A percentile compares a stretch with the other conserved stretches of the same genome.
Evolutionary conservation across 2,329 filamentous ascomycete species (phyloP).

Genomic region (Calonectria hawksworthii): DNA sequence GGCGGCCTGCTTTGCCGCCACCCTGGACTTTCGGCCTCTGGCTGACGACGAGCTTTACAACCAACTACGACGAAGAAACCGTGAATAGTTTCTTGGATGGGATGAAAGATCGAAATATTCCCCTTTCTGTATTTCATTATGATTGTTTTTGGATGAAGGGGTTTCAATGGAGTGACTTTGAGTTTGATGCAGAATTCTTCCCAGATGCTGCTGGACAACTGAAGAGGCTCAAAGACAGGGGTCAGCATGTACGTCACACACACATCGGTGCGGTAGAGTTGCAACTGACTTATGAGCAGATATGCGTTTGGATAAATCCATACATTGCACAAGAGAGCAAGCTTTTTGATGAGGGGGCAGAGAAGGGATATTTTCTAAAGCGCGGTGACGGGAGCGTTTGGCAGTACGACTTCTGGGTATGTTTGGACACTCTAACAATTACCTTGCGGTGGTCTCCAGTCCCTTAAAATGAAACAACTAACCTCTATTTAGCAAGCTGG

Average conservation of each 20-base stretch:
- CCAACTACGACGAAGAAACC: slow-evolving; percentile 77
- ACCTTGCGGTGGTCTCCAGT: not conserved
- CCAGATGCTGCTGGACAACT: slow-evolving; percentile 77
- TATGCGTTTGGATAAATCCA: slow-evolving; percentile 83
- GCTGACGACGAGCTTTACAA: slow-evolving; percentile 84
- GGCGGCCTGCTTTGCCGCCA: slow-evolving; percentile 73
- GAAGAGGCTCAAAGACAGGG: slow-evolving; percentile 71
- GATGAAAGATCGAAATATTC: slow-evolving; percentile 74
- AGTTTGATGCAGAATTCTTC: slow-evolving; percentile 77
- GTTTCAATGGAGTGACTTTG: slow-evolving; percentile 82
- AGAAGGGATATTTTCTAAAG: slow-evolving; percentile 79
- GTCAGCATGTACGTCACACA: slow-evolving; percentile 61
- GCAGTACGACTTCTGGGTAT: slow-evolving; percentile 73
- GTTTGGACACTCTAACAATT: not conserved
- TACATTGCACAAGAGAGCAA: slow-evolving; percentile 79
- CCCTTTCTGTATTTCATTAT: slow-evolving; percentile 80
- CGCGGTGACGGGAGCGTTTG: slow-evolving; percentile 77
- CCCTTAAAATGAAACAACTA: not conserved
- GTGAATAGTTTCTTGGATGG: slow-evolving; percentile 77
- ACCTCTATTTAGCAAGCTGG: slow-evolving; percentile 77
- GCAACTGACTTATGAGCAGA: slow-evolving; percentile 55
- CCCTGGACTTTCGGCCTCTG: slow-evolving; percentile 83
- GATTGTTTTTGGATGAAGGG: slow-evolving; percentile 85
- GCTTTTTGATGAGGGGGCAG: slow-evolving; percentile 73
- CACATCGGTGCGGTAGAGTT: not conserved